Evolutionary conservation across 2,329 filamentous ascomycete genomes (phyloP), one percentile per base, ranked within the genome.

Genomic region (Bimuria novae-zelandiae): DNA sequence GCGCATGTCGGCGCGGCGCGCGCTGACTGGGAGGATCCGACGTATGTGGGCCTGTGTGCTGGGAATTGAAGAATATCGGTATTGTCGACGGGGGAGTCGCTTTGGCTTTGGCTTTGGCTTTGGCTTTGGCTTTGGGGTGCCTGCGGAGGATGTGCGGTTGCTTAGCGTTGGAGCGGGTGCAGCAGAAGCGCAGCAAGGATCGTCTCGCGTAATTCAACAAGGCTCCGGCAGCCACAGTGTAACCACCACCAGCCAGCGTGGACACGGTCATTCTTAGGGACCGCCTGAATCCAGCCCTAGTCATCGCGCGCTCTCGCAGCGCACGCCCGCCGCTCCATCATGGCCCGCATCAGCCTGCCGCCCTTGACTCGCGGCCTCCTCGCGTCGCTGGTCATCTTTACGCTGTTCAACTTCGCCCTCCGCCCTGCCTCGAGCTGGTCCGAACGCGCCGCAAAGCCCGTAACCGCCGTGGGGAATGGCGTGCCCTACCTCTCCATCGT

Each of bases 331-430:
- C 33, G 27, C 49, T 29, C 50, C 57, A 29, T 67, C 58, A 84
- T 96, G 91, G 83, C 89, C 67, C 88, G 93, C 79, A 83, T 97
- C 77, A 97, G 95, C 70, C 88, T 97, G 59, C 94, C 94, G 55
- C 93, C 94, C 25, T 85, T 96, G 63, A 97, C 94, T 42, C 88
- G 94, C 59, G 85, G 84, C 64, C 82, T 93, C 51, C 87, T 99
- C 65, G 84, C 89, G 69, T 82, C 82, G 55, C 83, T 96, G 53
- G 75, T 92, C 59, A 77, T 86, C 59, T 87, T 96, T 75, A 95
- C 92, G 47, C 77, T 94, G 64, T 81, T 97, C 68, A 94, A 92
- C 77, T 87, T 89, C 61, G 82, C 87, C 62, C 85, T 95, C 74
- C 84, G 90, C 51, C 73, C 72, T 3, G 63, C 59, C 63, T 70